These are phyloP conservation scores for Byssochlamys sp. DNA, from an alignment of 2,329 filamentous ascomycete genomes.

Conservation along the genomic window DNA sequence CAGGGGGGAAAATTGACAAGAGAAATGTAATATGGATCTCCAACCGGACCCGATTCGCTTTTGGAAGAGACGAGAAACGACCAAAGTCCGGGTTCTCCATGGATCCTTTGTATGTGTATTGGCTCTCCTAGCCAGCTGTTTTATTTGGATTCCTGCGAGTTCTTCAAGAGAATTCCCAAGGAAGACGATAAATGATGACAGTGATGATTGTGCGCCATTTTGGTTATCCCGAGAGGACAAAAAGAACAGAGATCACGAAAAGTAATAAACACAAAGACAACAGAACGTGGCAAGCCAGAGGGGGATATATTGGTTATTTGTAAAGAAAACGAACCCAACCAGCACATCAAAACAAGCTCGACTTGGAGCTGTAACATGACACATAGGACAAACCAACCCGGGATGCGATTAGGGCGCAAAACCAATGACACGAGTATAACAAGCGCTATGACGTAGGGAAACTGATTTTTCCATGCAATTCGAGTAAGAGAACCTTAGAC, in stretches of 20 bases:
- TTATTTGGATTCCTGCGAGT: neutral
- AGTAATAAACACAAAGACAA: neutral
- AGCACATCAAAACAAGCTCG: neutral
- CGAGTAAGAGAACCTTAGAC: slow-evolving; percentile 9
- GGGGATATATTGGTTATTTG: neutral
- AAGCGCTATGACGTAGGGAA: slow-evolving; percentile 5
- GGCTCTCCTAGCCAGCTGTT: neutral
- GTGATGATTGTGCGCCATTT: neutral
- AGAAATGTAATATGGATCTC: neutral
- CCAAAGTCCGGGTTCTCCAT: neutral
- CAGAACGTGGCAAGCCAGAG: neutral
- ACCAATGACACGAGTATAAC: slow-evolving; percentile 5
- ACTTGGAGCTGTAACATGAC: neutral
- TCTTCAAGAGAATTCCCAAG: neutral
- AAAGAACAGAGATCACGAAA: neutral
- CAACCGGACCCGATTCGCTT: neutral
- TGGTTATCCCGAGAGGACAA: neutral
- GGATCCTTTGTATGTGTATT: neutral
- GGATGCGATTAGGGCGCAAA: slow-evolving; percentile 2
- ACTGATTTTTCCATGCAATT: slow-evolving; percentile 12
- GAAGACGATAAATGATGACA: neutral
- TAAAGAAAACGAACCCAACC: neutral
- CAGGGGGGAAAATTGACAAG: neutral
- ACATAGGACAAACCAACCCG: neutral
- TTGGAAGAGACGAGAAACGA: neutral